phyloP scores from a whole-genome alignment of 2,329 filamentous ascomycete species.

The Lachnum nothofagi region DNA sequence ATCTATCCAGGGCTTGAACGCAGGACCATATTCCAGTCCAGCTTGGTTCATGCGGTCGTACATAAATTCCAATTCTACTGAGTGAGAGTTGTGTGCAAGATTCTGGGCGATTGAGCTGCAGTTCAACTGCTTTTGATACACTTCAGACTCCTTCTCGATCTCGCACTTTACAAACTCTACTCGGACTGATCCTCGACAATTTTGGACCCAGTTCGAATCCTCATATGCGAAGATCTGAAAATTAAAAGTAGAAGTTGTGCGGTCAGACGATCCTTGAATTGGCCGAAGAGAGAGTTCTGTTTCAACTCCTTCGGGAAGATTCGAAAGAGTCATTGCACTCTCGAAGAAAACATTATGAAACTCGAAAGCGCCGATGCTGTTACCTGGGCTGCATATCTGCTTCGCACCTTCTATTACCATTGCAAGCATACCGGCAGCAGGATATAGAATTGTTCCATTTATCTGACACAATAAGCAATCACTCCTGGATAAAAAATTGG shows the following conservation, averaged over 20 bases:
- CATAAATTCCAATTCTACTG: not conserved
- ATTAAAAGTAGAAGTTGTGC: not conserved
- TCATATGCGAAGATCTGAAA: not conserved
- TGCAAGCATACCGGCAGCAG: constrained; percentile 27
- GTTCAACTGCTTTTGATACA: too few relatives aligned
- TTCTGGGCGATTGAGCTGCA: not conserved
- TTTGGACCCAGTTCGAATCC: not conserved
- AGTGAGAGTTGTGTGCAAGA: not conserved
- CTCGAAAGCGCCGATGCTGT: not conserved
- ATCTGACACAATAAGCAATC: too few relatives aligned
- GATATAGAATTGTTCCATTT: constrained; percentile 24
- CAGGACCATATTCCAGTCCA: constrained; percentile 29
- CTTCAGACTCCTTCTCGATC: too few relatives aligned
- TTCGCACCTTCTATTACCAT: constrained; percentile 30
- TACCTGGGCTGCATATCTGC: constrained; percentile 4
- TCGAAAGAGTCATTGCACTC: constrained; percentile 37
- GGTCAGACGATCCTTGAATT: not conserved
- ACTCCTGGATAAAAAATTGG: too few relatives aligned
- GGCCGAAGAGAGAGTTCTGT: not conserved
- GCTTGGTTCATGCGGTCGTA: not conserved
- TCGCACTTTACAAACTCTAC: too few relatives aligned
- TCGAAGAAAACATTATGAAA: constrained; percentile 3
- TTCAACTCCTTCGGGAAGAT: constrained; percentile 8
- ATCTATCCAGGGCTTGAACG: constrained; percentile 2
- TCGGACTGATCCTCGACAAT: not conserved